Base-by-base conservation (phyloP, 495 filamentous ascomycete genomes). In the Penicillium fimorum region DNA sequence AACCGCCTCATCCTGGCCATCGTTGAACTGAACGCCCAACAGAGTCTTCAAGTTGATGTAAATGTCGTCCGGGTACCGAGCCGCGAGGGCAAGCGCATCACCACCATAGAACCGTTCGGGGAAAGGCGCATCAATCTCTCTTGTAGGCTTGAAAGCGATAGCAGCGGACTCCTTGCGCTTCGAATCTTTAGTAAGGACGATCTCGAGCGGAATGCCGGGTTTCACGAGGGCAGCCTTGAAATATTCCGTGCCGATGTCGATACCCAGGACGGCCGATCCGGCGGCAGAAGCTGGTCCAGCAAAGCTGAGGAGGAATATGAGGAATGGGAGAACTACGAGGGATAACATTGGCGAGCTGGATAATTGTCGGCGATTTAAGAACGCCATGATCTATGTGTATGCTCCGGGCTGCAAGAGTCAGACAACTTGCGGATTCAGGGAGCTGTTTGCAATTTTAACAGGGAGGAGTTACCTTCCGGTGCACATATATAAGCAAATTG, bases 131-230 rank as follows among this genome's bases (percentile, higher is more conserved):
- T 82, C 75, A 51, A 73, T 76, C 30, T 80, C 74, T 72, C 79
- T 78, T 18, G 82, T 76, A 41, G 92, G 90, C 70, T 97, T 99
- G 81, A 99, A 97, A 32, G 90, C 89, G 62, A 97, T 85, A 43
- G 92, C 92, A 4, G 93, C 89, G 20, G 79, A 81, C 69, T 99
- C 95, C 77, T 99, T 99, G 63, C 94, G 87, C 70, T 95, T 89
- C 35, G 94, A 97, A 72, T 99, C 94, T 70, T 97, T 97, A n/a
- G 90, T 96, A 52, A 96, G 82, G 68, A 99, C 92, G 60, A 99
- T 97, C 66, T 97, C 95, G 70, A 97, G 90, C 11, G 95, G 95
- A 55, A 97, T 96, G 57, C 94, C 94, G 3, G 95, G 95, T 71
- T 99, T 99, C 56, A 99, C 93, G 29, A 97, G 84, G 3, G 90